Evolutionary conservation across 768 basidiomycete species (phyloP).

Genomic region (Agrocybe praecox): DNA sequence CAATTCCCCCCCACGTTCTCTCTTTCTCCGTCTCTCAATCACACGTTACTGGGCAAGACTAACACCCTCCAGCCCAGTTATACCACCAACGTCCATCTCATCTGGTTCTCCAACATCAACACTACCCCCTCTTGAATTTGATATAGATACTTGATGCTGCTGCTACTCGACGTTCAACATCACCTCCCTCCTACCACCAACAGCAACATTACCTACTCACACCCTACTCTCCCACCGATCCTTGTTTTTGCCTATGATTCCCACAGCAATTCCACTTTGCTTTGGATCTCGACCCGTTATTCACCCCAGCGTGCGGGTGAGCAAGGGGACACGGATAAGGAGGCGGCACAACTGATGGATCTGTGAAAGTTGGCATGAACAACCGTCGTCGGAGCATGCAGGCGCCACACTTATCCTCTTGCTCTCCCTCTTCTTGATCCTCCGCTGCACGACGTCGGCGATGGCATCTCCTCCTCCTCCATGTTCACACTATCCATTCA

Average conservation of each 20-base stretch:
- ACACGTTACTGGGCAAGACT: neutral
- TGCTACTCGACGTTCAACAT: constrained; percentile 1
- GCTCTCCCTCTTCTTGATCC: constrained; percentile 13
- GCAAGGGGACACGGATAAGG: constrained; percentile 41
- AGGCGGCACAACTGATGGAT: constrained; percentile 55
- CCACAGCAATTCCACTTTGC: neutral
- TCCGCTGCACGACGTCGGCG: neutral
- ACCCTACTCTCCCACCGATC: constrained; percentile 82
- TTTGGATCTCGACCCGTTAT: neutral
- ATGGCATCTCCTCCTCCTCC: neutral
- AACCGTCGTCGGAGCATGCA: constrained; percentile 51
- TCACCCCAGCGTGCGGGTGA: neutral
- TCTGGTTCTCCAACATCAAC: neutral
- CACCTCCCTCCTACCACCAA: constrained; percentile 12
- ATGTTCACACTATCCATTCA: neutral
- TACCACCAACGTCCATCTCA: neutral
- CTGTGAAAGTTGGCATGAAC: constrained; percentile 72
- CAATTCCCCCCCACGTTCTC: neutral
- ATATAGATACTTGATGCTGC: neutral
- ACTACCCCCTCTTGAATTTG: neutral
- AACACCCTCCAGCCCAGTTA: neutral
- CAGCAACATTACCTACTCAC: constrained; percentile 64
- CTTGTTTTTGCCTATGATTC: neutral
- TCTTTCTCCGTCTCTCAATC: neutral
- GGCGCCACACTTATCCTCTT: constrained; percentile 33